phyloP scores from a whole-genome alignment of 1,139 yeast genomes.

The Hanseniaspora uvarum region DNA sequence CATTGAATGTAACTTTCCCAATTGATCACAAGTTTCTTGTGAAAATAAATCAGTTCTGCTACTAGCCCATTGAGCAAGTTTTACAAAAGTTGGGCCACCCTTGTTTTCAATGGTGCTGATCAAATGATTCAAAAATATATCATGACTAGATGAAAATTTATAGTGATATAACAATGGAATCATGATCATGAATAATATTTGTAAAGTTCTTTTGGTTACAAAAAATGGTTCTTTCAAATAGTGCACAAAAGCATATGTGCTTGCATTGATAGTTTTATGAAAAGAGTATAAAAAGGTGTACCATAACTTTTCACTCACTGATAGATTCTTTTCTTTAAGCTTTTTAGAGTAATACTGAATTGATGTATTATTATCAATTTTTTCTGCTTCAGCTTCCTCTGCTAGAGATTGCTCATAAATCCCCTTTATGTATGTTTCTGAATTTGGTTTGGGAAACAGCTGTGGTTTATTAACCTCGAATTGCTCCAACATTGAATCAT shows the following conservation, averaged over 20 bases:
- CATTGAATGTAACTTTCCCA: conserved; percentile 71
- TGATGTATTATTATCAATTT: not conserved
- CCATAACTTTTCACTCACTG: not conserved
- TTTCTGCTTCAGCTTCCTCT: not conserved
- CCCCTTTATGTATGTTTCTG: conserved; percentile 7
- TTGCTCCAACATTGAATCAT: not conserved
- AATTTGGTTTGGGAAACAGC: not conserved
- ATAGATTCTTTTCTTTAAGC: not conserved
- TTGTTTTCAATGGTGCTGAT: conserved; percentile 20
- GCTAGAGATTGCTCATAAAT: conserved; percentile 7
- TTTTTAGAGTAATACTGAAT: not conserved
- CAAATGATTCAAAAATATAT: not conserved
- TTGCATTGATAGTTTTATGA: not conserved
- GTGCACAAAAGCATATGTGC: not conserved
- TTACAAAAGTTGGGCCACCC: conserved; percentile 92
- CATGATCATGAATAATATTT: conserved; percentile 38
- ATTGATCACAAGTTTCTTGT: conserved; percentile 61
- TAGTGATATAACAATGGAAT: conserved; percentile 6
- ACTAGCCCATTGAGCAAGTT: conserved; percentile 98
- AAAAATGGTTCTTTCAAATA: conserved; percentile 56
- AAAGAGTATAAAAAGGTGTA: not conserved
- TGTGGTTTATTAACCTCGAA: conserved; percentile 6
- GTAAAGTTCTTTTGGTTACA: conserved; percentile 58
- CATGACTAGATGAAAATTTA: conserved; percentile 1
- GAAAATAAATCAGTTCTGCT: conserved; percentile 94